Base-by-base conservation (phyloP, 2,329 filamentous ascomycete genomes). In the Sporothrix variecibatus region DNA sequence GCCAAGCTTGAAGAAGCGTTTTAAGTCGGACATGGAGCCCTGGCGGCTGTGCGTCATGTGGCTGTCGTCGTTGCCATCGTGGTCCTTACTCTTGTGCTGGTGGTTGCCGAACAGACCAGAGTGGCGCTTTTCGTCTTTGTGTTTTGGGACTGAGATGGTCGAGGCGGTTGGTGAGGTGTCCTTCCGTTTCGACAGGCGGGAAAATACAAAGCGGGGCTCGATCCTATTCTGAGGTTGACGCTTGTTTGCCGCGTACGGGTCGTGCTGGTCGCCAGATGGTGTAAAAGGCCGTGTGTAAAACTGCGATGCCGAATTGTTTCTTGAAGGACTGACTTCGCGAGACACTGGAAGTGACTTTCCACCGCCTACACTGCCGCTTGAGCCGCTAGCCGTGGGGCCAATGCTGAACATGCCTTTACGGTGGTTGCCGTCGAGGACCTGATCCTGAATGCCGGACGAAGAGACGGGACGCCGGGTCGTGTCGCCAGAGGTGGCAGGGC, bases 1-100 rank as follows among this genome's bases (percentile, higher is more conserved):
- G 71, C 92, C 89, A 75, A 94, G 91, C 82, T 92, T 96, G 86
- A 99, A 97, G 82, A 99, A 99, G n/a, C 96, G 89, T 84, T 97
- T 98, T 75, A 99, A 83, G 79, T 98, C 95, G 3, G 93, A 92
- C 93, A 98, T 98, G 5, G 96, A 98, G 28, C 93, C 91, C 75
- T 93, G 90, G 70, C 87, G 86, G 76, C 84, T 86, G 75, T 87
- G 86, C 2, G 83, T 83, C 72, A 84, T 83, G 51, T 84, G 80
- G 82, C 77, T 76, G 51, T 84, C 84, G 28, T 89, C 51, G 60
- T 87, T 84, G 73, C 85, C 80, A 64, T 83, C 78, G 56, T 34
- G 56, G 64, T 86, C 80, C 60, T 82, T 78, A 20, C 71, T 73
- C n/a, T 58, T 71, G 51, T 85, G 81, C 11, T 79, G 79, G 75